phyloP scores from a whole-genome alignment of 768 basidiomycete genomes.

The Boletus insuetus region DNA sequence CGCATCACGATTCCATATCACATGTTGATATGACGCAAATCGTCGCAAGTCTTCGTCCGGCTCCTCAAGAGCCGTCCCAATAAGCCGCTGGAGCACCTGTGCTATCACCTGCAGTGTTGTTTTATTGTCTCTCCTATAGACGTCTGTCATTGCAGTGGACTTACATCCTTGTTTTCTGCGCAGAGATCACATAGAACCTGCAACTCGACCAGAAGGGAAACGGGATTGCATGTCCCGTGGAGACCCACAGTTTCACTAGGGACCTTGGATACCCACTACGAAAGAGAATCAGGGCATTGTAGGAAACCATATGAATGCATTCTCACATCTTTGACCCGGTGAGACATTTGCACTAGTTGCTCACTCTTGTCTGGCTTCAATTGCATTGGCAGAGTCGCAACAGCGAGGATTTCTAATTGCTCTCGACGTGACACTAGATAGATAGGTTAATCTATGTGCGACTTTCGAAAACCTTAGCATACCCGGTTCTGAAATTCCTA shows the following conservation, averaged over 20 bases:
- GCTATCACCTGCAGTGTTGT: slow-evolving; percentile 11
- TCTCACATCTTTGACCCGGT: slow-evolving; percentile 24
- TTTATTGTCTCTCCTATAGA: not conserved
- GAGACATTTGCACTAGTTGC: slow-evolving; percentile 15
- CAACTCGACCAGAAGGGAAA: slow-evolving; percentile 26
- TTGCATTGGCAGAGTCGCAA: slow-evolving; percentile 22
- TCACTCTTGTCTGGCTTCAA: slow-evolving; percentile 1
- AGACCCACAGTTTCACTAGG: not conserved
- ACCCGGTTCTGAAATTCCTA: slow-evolving; percentile 9
- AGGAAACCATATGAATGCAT: not conserved
- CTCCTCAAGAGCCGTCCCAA: slow-evolving; percentile 38
- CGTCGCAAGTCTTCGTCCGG: slow-evolving; percentile 39
- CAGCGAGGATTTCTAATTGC: slow-evolving; percentile 23
- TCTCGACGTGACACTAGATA: slow-evolving; percentile 22
- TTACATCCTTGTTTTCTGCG: slow-evolving; percentile 15
- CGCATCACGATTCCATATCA: slow-evolving; percentile 48
- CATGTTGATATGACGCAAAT: slow-evolving; percentile 53
- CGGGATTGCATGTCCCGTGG: slow-evolving; percentile 12
- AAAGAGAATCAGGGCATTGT: slow-evolving; percentile 1
- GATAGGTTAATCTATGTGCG: not conserved
- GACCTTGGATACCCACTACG: slow-evolving; percentile 16
- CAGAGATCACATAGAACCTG: slow-evolving; percentile 19
- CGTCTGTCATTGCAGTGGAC: not conserved
- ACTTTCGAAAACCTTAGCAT: not conserved
- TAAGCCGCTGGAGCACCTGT: slow-evolving; percentile 35